Evolutionary conservation across 176 grass and related monocot genomes (phyloP), one percentile per base, ranked within the genome.

Genomic region (Triticum monococcum): DNA sequence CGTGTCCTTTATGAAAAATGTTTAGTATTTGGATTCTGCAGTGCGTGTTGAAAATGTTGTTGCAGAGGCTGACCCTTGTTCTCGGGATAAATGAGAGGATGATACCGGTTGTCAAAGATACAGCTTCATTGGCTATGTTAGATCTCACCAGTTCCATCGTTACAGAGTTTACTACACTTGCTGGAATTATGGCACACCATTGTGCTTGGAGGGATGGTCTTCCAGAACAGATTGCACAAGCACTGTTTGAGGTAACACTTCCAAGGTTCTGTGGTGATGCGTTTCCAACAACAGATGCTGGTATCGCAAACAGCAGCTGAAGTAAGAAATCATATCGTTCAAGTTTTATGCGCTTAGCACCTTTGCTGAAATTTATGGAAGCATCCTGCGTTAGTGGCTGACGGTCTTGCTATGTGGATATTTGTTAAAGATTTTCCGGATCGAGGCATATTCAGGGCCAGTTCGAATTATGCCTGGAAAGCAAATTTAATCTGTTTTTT

Each of bases 221-320:
- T 72, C 45, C 88, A 69, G 83, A 93, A 81, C 85, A 97, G 96
- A 88, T 98, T 89, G 91, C 96, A 89, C 93, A 98, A 75, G 96
- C 96, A 23, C 81, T 98, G 75, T 95, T 98, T 84, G 84, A 92
- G 32, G 32, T 98, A 68, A 95, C 82, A 70, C 91, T 98, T 48
- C 93, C 96, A 61, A 90, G 93, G 45, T 98, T 91, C 75, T 98
- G 91, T 12, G 93, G 96, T 9, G 96, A 98, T 60, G 45, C 88
- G 20, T 89, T 98, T 83, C 96, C 96, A 50, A 98, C 90, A 89
- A 92, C 96, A 91, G 96, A 95, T 90, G 84, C 75, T 82, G 96
- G 96, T 18, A 95, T 89, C 91, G 48, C 89, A 90, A 75, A 95
- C 95, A 48, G 83, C 87, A 77, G 83, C 41, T 48, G 93, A 98